Base-by-base conservation (phyloP, 331 rosid species). In the Acacia concinna region DNA sequence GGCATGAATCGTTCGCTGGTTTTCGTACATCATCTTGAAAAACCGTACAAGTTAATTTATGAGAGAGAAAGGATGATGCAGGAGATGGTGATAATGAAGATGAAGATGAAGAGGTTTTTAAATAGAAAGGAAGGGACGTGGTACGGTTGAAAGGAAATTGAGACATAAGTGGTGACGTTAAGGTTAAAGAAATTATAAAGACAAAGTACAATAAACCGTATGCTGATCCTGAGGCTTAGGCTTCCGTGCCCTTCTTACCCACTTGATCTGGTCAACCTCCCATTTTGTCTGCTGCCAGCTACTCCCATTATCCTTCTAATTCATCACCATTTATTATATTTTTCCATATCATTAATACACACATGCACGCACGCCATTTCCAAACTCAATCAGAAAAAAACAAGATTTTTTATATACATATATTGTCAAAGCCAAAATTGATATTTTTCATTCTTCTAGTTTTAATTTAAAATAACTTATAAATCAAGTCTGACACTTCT, bases 21-120 rank as follows among this genome's bases (percentile, higher is more conserved):
- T 86, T 66, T 88, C 94, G 68, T 81, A 85, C 93, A 91, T 79
- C 97, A 89, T 91, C 75, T 81, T 81, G 34, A 4, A 49, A 9
- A 23, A 23, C 62, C 1, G 21, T 9, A n/a, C 28, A 8, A 21
- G 62, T 15, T 49, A 49, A 17, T 44, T 32, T 54, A 21, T 34
- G 44, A 67, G 18, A 20, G 10, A 60, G 27, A 2, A 20, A 5
- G 5, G 32, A 11, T 1, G 64, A 15, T n/a, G n/a, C n/a, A 4
- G 10, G 4, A 9, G 37, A 31, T 2, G 6, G 13, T 13, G 37
- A 4, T 4, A 10, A 20, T 0, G 65, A 10, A 21, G 25, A 21
- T 6, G 59, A 1, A 6, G 74, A 68, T 18, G 82, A 20, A 60
- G 47, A 51, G 66, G 66, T 12, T 15, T 30, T 74, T 79, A 74